phyloP scores from a whole-genome alignment of 371 early-diverging fungal species.

The Lichtheimia ramosa region DNA sequence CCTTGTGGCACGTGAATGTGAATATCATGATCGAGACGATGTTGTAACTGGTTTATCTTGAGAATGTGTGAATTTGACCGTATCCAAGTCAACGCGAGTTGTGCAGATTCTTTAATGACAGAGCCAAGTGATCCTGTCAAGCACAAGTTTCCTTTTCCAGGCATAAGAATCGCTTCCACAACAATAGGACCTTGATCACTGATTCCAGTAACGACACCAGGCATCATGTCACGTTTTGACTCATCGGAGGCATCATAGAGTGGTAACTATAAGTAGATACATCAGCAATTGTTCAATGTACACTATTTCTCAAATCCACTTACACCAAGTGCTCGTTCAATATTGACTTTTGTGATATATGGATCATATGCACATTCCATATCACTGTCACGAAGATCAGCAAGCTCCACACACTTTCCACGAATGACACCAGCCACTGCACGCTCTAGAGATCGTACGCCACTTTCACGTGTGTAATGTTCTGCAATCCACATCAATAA shows the following conservation, averaged over 20 bases:
- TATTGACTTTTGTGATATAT: constrained; percentile 28
- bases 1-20: constrained; percentile 89
- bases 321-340: constrained; percentile 72
- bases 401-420: constrained; percentile 71
- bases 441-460: constrained; percentile 80
- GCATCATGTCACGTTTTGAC: too few species aligned
- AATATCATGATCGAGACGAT: constrained; percentile 55
- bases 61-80: constrained; percentile 30
- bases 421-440: constrained; percentile 78
- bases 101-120: constrained; percentile 86
- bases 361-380: constrained; percentile 25
- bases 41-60: too few species aligned
- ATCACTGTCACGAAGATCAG: constrained; percentile 31
- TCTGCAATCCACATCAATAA: constrained; percentile 64
- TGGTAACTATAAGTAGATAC: constrained; percentile 54
- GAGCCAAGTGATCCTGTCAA: constrained; percentile 78
- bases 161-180: constrained; percentile 77
- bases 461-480: constrained; percentile 85
- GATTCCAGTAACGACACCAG: constrained; percentile 65
- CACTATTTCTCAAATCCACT: constrained; percentile 1
- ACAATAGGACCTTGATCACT: constrained; percentile 79
- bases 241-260: constrained; percentile 66
- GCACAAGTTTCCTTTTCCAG: constrained; percentile 68
- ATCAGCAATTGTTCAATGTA: constrained; percentile 40
- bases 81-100: constrained; percentile 80